A percentile compares a stretch with the other conserved stretches of the same genome.
These are phyloP conservation scores for Phlegmacium glaucopus DNA, from an alignment of 768 basidiomycete species.

Conservation along the genomic window DNA sequence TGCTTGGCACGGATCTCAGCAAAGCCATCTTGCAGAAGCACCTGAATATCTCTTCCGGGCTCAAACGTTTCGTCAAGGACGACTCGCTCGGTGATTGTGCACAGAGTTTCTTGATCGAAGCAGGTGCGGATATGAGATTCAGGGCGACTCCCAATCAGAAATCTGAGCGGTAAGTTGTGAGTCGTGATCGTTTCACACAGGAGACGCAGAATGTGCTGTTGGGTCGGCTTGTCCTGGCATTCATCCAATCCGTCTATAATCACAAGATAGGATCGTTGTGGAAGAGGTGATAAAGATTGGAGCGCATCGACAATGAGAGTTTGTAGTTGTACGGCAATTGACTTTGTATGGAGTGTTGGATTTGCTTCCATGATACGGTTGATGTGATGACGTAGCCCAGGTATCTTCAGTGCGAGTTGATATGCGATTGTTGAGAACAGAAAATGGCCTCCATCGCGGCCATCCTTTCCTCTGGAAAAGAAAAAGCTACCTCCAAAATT, in stretches of 20 bases:
- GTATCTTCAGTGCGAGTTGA: constrained; percentile 12
- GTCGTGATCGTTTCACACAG: neutral
- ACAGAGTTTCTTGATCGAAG: neutral
- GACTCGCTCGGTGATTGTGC: neutral
- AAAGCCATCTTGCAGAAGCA: constrained; percentile 9
- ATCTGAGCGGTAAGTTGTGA: constrained; percentile 7
- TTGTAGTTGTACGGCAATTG: constrained; percentile 4
- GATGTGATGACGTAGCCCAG: constrained; percentile 1
- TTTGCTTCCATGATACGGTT: neutral
- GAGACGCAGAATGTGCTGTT: constrained; percentile 7
- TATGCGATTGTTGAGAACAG: constrained; percentile 17
- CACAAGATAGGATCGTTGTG: neutral
- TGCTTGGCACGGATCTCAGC: constrained; percentile 4
- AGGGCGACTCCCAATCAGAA: constrained; percentile 20
- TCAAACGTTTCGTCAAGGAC: constrained; percentile 5
- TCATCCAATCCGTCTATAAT: constrained; percentile 26
- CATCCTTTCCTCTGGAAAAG: constrained; percentile 7
- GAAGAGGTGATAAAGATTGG: neutral
- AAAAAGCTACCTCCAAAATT: constrained; percentile 11
- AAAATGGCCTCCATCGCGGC: constrained; percentile 2
- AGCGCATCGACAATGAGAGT: constrained; percentile 8
- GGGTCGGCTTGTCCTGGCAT: neutral
- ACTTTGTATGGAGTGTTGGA: constrained; percentile 5
- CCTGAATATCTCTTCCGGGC: constrained; percentile 2
- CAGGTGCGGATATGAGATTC: constrained; percentile 13